Percentiles rank a stretch among this genome's conserved stretches.
Conservation (phyloP, 306 rosid genomes). For the Casuarina cunninghamiana region DNA sequence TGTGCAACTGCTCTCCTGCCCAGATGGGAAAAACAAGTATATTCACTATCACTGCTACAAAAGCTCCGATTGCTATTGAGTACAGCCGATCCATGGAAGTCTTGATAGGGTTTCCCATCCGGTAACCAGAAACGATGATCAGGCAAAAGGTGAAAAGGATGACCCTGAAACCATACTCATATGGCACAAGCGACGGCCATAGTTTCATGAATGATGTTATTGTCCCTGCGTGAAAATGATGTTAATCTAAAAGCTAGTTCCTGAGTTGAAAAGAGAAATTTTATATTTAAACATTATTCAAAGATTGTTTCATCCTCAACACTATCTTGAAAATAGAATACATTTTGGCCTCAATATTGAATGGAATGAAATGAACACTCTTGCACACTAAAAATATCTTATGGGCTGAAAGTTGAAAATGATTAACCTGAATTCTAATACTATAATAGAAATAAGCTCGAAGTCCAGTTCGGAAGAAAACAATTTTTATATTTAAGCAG, state of each 20-base stretch:
- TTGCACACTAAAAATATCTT: no score
- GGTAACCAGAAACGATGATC: slow-evolving; percentile 64
- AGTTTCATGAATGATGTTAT: slow-evolving; percentile 62
- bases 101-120: slow-evolving; percentile 64
- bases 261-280: no score
- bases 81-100: slow-evolving; percentile 58
- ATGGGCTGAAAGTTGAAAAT: no score
- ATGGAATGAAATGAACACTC: no score
- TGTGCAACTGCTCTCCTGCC: slow-evolving; percentile 74
- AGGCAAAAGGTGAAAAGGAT: slow-evolving; percentile 57
- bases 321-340: no score
- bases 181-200: slow-evolving; percentile 58
- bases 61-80: slow-evolving; percentile 68
- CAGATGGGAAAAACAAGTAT: slow-evolving; percentile 61
- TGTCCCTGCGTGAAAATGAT: slow-evolving; percentile 36
- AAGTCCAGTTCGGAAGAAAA: no score
- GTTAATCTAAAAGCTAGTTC: not conserved
- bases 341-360: no score
- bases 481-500: no score
- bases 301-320: no score
- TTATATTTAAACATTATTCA: no score
- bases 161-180: slow-evolving; percentile 69
- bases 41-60: slow-evolving; percentile 62
- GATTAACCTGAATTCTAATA: no score
- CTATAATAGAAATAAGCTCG: no score